Evolutionary conservation across 2,329 filamentous ascomycete genomes (phyloP), one percentile per base, ranked within the genome.

Genomic region (Neofusicoccum laricinum): DNA sequence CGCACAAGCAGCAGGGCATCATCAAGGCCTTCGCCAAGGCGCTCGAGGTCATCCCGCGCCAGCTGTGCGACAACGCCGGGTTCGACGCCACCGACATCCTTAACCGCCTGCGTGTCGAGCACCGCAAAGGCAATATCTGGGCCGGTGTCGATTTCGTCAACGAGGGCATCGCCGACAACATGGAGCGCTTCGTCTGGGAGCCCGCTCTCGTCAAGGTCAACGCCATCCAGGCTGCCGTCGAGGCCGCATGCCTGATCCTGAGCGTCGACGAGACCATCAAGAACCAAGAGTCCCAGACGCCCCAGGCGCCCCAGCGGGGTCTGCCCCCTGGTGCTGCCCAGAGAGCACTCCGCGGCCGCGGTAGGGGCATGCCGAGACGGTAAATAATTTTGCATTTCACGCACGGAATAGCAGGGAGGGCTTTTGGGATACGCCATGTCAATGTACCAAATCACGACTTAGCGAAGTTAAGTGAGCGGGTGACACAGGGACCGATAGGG

Each of bases 21-120:
- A 95, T 99, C 84, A 98, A 98, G 83, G 91, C 92, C 4, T 98
- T 98, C 71, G 95, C 95, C 71, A 97, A 97, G 83, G 95, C 95
- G 1, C 86, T 99, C 63, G 95, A 99, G 81, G 90, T 98, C 66
- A 96, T 99, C 71, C 95, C 95, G 21, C 90, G 95, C 72, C 95
- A 98, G 81, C 85, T 99, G 66, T 99, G 95, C 82, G 95, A 99
- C 82, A 99, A 99, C 75, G 95, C 95, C 64, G 95, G 95, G 68
- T 98, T 99, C 76, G 95, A 99, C 75, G 93, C 95, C 30, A 99
- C 95, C 59, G 95, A 99, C 75, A 97, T 99, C 70, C 88, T 99
- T 68, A 99, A 98, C 84, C 89, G 92, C 74, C 85, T 99, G 69
- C 91, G 95, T 64, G 95, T 98, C 66, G 94, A 97, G 85, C 95